phyloP scores from a whole-genome alignment of 208 protist species.

The Sergeia podlipaevii region DNA sequence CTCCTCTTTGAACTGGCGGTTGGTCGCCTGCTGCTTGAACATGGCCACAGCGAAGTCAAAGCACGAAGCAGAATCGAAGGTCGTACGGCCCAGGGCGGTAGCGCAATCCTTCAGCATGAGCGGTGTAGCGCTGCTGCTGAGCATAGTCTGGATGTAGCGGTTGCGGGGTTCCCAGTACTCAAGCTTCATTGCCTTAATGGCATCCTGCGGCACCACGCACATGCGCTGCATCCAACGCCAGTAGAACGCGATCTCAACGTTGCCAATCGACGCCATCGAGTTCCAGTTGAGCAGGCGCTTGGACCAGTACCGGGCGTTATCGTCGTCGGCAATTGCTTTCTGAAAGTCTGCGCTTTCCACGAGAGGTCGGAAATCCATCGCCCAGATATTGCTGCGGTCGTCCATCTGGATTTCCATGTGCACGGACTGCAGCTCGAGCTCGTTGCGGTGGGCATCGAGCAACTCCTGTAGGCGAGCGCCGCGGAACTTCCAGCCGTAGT shows the following conservation, averaged over 20 bases:
- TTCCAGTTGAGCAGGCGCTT: constrained; percentile 35
- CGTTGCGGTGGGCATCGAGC: constrained; percentile 13
- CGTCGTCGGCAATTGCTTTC: constrained; percentile 15
- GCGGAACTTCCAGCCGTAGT: constrained; percentile 41
- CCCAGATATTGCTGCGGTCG: constrained; percentile 44
- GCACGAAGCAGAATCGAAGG: constrained; percentile 14
- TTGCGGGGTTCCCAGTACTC: constrained; percentile 10
- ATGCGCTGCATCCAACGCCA: constrained; percentile 55
- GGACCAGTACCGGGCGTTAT: constrained; percentile 15
- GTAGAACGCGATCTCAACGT: constrained; percentile 45
- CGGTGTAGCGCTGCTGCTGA: constrained; percentile 14
- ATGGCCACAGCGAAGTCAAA: constrained; percentile 17
- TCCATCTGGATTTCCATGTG: constrained; percentile 46
- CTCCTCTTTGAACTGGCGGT: constrained; percentile 16
- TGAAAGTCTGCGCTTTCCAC: constrained; percentile 18
- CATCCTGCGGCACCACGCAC: constrained; percentile 34
- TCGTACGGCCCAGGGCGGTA: constrained; percentile 12
- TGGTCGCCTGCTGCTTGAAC: constrained; percentile 24
- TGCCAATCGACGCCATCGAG: constrained; percentile 24
- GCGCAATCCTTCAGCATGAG: constrained; percentile 31
- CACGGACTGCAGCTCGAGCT: constrained; percentile 10
- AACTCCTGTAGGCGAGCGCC: constrained; percentile 37
- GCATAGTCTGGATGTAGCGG: constrained; percentile 29
- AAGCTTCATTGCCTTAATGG: constrained; percentile 6
- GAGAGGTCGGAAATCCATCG: constrained; percentile 20